Percentiles rank a stretch among this genome's conserved stretches.
These are phyloP conservation scores for Amanita molliuscula DNA, from an alignment of 768 basidiomycete genomes.

Conservation along the genomic window DNA sequence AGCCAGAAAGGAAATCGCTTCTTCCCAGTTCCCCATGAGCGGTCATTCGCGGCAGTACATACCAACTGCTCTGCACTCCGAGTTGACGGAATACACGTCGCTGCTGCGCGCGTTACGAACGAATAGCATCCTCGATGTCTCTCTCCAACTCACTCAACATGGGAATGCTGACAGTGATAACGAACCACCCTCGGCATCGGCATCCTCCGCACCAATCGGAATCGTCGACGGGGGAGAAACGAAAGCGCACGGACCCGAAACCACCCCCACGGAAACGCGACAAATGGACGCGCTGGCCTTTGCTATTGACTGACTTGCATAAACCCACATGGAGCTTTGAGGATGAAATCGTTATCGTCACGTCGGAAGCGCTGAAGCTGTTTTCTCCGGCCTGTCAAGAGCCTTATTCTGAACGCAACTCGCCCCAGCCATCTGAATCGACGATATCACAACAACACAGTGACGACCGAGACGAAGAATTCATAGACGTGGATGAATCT, in stretches of 20 bases:
- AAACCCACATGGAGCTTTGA: constrained; percentile 62
- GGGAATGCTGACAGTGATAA: constrained; percentile 11
- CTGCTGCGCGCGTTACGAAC: constrained; percentile 57
- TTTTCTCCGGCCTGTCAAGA: constrained; percentile 8
- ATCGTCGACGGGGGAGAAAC: constrained; percentile 6
- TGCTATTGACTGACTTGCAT: constrained; percentile 47
- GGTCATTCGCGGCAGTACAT: constrained; percentile 26
- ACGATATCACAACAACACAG: constrained; percentile 6
- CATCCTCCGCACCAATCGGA: background rate
- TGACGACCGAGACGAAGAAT: constrained; percentile 15
- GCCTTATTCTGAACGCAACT: background rate
- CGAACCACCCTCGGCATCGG: background rate
- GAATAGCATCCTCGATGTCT: constrained; percentile 45
- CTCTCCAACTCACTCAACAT: constrained; percentile 29
- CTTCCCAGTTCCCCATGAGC: background rate
- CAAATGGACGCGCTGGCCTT: constrained; percentile 72
- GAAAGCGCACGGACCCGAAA: constrained; percentile 15
- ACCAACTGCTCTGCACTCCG: constrained; percentile 46
- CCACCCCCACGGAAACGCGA: constrained; percentile 23
- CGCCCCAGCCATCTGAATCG: background rate
- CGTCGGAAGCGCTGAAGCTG: constrained; percentile 23
- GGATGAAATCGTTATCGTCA: constrained; percentile 53
- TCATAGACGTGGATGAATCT: constrained; percentile 19
- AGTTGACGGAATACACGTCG: constrained; percentile 58
- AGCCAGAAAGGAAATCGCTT: background rate